Percentiles rank a stretch among this genome's conserved stretches.
These are phyloP conservation scores for Neonectria neomacrospora DNA, from an alignment of 2,329 filamentous ascomycete species.

Conservation along the genomic window DNA sequence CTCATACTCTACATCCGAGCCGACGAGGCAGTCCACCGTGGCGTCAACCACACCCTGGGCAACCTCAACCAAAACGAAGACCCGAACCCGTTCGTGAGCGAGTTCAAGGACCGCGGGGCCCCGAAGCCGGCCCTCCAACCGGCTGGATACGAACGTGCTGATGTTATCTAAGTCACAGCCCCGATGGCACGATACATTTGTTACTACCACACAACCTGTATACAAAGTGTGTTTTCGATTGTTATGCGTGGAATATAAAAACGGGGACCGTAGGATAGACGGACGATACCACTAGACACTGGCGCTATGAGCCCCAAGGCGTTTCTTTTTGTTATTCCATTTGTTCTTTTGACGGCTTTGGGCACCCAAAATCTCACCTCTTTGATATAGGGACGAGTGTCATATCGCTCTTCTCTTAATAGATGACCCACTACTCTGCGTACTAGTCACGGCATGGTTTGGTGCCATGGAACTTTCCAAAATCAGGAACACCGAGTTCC, in stretches of 20 bases:
- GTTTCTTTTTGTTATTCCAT: constrained; percentile 1
- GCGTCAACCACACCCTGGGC: constrained; percentile 94
- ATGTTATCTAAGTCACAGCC: constrained; percentile 69
- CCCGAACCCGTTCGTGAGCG: constrained; percentile 90
- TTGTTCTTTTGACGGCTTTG: not conserved
- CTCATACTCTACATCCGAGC: constrained; percentile 88
- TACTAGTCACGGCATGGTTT: not conserved
- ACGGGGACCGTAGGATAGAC: constrained; percentile 13
- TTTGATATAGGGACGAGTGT: constrained; percentile 2
- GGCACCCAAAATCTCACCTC: constrained; percentile 18
- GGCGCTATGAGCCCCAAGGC: constrained; percentile 9
- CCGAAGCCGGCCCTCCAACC: constrained; percentile 75
- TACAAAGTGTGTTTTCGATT: constrained; percentile 6
- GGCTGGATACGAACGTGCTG: constrained; percentile 83
- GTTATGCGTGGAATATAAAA: constrained; percentile 1
- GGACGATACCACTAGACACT: constrained; percentile 19
- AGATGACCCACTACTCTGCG: not conserved
- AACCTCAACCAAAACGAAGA: constrained; percentile 88
- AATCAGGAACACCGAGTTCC: not conserved
- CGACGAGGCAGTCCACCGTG: constrained; percentile 90
- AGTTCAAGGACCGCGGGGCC: constrained; percentile 76
- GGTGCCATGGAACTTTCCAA: constrained; percentile 1
- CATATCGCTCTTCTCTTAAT: not conserved
- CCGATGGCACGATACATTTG: not conserved
- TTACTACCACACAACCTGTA: not conserved